phyloP scores from a whole-genome alignment of 768 basidiomycete genomes.

The Steccherinum ochraceum region DNA sequence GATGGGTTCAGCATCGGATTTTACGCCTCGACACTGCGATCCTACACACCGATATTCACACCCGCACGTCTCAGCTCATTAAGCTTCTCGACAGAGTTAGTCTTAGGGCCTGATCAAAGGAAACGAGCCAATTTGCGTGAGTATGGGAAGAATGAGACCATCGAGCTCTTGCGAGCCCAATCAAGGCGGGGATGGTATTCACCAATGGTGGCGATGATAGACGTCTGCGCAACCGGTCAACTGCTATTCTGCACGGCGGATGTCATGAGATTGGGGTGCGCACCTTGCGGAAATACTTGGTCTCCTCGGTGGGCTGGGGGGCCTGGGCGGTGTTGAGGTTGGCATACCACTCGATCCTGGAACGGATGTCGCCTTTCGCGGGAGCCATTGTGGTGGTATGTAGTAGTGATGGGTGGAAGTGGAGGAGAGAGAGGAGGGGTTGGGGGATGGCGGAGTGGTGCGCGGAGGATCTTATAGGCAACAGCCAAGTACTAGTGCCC shows the following conservation, averaged over 20 bases:
- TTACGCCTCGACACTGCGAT: not conserved
- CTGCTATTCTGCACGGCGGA: no score
- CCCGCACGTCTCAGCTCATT: constrained; percentile 80
- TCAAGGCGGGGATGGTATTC: constrained; percentile 17
- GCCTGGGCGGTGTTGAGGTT: constrained; percentile 69
- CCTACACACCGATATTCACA: constrained; percentile 90
- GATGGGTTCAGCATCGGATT: constrained; percentile 4
- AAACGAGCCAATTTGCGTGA: no score
- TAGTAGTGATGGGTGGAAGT: constrained; percentile 1
- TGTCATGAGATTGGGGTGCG: no score
- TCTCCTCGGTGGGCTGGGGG: constrained; percentile 65
- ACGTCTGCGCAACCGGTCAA: constrained; percentile 50
- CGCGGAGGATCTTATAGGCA: constrained; percentile 12
- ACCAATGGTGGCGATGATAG: constrained; percentile 99
- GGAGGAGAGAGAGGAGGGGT: constrained; percentile 8
- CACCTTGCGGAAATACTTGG: constrained; percentile 90
- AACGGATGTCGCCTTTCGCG: constrained; percentile 34
- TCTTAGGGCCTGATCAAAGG: constrained; percentile 74
- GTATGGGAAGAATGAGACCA: no score
- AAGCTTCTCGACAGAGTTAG: constrained; percentile 87
- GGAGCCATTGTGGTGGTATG: constrained; percentile 16
- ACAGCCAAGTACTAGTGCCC: not conserved
- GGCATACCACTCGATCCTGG: constrained; percentile 92
- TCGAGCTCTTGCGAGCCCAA: not conserved
- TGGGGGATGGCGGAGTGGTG: constrained; percentile 7